These are phyloP conservation scores for Metschnikowia koreensis DNA, from an alignment of 805 yeast genomes.

Conservation along the genomic window DNA sequence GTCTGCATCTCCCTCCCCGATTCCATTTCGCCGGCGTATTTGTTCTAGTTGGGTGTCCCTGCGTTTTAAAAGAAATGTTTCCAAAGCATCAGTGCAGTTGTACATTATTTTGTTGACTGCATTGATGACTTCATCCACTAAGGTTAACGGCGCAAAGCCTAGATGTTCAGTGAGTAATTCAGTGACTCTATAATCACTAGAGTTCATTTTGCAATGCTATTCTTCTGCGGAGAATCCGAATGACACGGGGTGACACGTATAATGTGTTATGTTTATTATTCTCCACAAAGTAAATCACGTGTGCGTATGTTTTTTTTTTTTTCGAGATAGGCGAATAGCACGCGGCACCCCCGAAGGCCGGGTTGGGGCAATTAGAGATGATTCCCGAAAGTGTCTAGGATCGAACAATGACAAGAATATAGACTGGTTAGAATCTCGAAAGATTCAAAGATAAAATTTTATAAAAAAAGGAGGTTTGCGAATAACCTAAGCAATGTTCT, in stretches of 20 bases:
- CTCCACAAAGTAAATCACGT: conserved; percentile 2
- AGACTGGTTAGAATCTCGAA: too few relatives aligned
- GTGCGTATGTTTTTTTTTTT: background rate
- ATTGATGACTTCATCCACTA: conserved; percentile 84
- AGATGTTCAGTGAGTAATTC: conserved; percentile 76
- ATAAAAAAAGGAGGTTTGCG: too few relatives aligned
- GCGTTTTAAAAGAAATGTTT: conserved; percentile 49
- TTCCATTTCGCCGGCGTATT: conserved; percentile 16
- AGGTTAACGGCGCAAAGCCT: conserved; percentile 77
- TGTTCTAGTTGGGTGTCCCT: conserved; percentile 17
- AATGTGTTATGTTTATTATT: conserved; percentile 1
- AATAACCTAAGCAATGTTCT: too few relatives aligned
- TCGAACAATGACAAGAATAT: too few relatives aligned
- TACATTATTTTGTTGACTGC: conserved; percentile 83
- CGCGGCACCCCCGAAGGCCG: too few relatives aligned
- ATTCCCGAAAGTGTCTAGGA: too few relatives aligned
- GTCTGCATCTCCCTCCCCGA: conserved; percentile 14
- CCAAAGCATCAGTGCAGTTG: conserved; percentile 77
- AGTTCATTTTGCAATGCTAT: conserved; percentile 8
- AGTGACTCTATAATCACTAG: conserved; percentile 30
- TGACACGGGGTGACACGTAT: too few relatives aligned
- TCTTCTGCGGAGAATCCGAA: too few relatives aligned
- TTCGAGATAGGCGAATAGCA: too few relatives aligned
- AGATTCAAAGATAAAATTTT: too few relatives aligned
- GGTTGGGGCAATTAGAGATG: too few relatives aligned